Percentiles rank a stretch among this genome's conserved stretches.
phyloP scores from a whole-genome alignment of 2,329 filamentous ascomycete species.

The Sphaerulina vaccinii region DNA sequence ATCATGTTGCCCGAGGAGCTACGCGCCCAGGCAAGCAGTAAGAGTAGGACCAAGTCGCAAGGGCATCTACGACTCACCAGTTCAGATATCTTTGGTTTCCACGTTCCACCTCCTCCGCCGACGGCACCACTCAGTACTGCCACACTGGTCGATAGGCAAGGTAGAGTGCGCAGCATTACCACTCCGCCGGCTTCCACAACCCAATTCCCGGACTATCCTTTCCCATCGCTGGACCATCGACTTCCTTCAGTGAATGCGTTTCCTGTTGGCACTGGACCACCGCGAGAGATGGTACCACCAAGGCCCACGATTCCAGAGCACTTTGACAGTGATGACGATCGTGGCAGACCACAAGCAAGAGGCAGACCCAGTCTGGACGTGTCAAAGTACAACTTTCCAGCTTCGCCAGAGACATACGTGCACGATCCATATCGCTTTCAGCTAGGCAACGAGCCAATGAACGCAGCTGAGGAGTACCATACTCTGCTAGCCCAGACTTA shows the following conservation, averaged over 20 bases:
- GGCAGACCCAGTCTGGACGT: slow-evolving; percentile 9
- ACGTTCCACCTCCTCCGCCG: neutral
- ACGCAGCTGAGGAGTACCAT: slow-evolving; percentile 27
- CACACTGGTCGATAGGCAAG: slow-evolving; percentile 24
- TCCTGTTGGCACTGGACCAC: slow-evolving; percentile 19
- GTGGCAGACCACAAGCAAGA: slow-evolving; percentile 22
- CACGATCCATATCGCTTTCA: neutral
- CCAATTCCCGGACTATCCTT: neutral
- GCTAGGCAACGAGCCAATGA: neutral
- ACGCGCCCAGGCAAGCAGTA: slow-evolving; percentile 25
- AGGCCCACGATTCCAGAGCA: neutral
- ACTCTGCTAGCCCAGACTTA: slow-evolving; percentile 26
- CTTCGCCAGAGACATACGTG: slow-evolving; percentile 1
- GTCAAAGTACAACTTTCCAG: slow-evolving; percentile 1
- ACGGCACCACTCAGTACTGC: neutral
- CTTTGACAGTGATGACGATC: slow-evolving; percentile 7
- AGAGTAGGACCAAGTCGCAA: slow-evolving; percentile 22
- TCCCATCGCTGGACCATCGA: neutral
- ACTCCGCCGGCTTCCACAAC: slow-evolving; percentile 9
- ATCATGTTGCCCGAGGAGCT: slow-evolving; percentile 37
- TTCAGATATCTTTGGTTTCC: slow-evolving; percentile 14
- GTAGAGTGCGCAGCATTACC: slow-evolving; percentile 15
- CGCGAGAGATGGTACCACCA: slow-evolving; percentile 19
- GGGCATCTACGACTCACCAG: slow-evolving; percentile 23
- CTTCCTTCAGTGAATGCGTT: slow-evolving; percentile 18